phyloP scores from a whole-genome alignment of 2,329 filamentous ascomycete genomes.

The Ophioceras dolichostomum region DNA sequence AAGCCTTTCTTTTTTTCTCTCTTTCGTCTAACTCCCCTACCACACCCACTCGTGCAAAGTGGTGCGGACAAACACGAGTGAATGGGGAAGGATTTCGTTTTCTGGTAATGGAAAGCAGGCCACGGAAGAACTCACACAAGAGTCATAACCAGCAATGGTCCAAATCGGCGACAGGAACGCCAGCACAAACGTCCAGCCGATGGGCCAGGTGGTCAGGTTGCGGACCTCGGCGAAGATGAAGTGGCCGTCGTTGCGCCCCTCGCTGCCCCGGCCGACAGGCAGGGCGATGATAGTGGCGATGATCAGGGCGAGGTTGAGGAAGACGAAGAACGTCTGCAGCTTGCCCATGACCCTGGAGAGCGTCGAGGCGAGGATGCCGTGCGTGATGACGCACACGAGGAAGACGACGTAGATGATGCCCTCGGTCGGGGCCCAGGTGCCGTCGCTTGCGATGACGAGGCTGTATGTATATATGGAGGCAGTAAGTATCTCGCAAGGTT shows the following conservation, averaged over 20 bases:
- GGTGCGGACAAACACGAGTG: background rate
- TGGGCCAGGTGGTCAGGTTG: slow-evolving; percentile 46
- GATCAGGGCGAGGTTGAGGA: slow-evolving; percentile 43
- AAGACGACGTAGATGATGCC: slow-evolving; percentile 46
- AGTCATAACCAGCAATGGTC: slow-evolving; percentile 46
- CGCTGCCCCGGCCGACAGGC: slow-evolving; percentile 30
- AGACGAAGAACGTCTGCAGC: slow-evolving; percentile 42
- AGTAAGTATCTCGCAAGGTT: too few species aligned
- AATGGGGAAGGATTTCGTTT: too few species aligned
- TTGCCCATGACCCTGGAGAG: slow-evolving; percentile 44
- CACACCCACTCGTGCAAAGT: too few species aligned
- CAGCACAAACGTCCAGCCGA: slow-evolving; percentile 46
- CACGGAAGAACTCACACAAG: slow-evolving; percentile 36
- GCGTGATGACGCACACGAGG: slow-evolving; percentile 36
- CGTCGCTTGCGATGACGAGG: slow-evolving; percentile 43
- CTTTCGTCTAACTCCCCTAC: background rate
- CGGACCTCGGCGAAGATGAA: slow-evolving; percentile 45
- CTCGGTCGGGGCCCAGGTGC: slow-evolving; percentile 40
- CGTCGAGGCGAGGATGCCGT: slow-evolving; percentile 39
- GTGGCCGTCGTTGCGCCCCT: slow-evolving; percentile 23
- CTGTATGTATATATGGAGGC: slow-evolving; percentile 9
- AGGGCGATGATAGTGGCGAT: slow-evolving; percentile 42
- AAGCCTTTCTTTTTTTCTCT: background rate
- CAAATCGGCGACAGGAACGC: slow-evolving; percentile 50
- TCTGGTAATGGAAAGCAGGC: background rate